Evolutionary conservation across 176 grass and related monocot species (phyloP), one percentile per base, ranked within the genome.

Genomic region (Avena atlantica): DNA sequence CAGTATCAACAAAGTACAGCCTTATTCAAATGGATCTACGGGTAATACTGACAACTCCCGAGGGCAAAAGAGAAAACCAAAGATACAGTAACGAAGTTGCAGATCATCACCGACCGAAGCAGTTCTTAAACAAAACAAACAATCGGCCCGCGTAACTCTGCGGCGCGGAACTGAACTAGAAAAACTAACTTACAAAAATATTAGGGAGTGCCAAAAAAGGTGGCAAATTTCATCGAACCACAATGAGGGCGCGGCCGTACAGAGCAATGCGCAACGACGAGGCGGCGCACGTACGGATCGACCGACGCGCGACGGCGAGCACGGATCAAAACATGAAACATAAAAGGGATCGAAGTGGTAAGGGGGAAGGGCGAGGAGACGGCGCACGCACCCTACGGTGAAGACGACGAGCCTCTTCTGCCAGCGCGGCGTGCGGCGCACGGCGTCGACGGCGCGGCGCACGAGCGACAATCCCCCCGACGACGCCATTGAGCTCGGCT

Each of bases 381-480:
- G 87, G n/a, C 80, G 81, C 64, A 86, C 92, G 62, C 83, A 96
- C 69, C 81, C 88, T 21, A 78, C 82, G 27, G 83, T 89, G 86
- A 92, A 68, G 42, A 94, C 24, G 61, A 94, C 75, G 85, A 93
- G 85, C 52, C 89, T 67, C 71, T 68, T 91, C 70, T 91, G 31
- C 87, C 91, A 93, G 10, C 70, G 59, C 81, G 86, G 84, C 44
- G 67, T 48, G 31, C 78, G 88, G 61, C 86, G 86, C 58, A 79
- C 37, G 13, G 67, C 73, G 75, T 81, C 86, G 63, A 53, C 78
- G 76, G 56, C 86, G 53, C 68, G 83, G 79, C 70, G 88, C 59
- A 69, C 67, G 68, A 91, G 40, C 76, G 81, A 62, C 37, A 75
- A 13, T 25, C 68, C 81, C 27, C 20, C 60, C 25, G 71, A 64